Evolutionary conservation across 768 basidiomycete genomes (phyloP), one percentile per base, ranked within the genome.

Genomic region (Naganishia vaughanmartiniae): DNA sequence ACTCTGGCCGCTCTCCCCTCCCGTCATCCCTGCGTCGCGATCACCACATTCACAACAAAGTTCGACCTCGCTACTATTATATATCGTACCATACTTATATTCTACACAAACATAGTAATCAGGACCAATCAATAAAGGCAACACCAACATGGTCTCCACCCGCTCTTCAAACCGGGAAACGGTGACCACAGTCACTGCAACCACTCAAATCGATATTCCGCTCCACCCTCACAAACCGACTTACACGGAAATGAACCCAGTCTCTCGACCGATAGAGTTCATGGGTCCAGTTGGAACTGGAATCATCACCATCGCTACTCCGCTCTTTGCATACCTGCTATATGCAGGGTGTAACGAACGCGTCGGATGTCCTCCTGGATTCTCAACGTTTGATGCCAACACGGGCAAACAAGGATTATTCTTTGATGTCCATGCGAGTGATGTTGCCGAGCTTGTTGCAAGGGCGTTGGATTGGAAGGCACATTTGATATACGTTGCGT

Each of bases 381-480:
- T 70, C 21, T 33, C 70, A 1, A 26, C 65, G 17, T 67, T 53
- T 53, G 54, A 67, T 34, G 51, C 36, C 11, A 45, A 33, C 51
- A 54, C 51, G n/a, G 33, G 66, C 33, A 31, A 54, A 54, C 9
- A 58, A 6, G 57, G 57, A 34, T 39, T 58, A 5, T 36, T 74
- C 67, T 45, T 80, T 75, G 78, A 73, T 54, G 19, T 36, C 53
- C 31, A 66, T 75, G 30, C 54, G 51, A 45, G 70, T 67, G 26
- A 66, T 72, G 24, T 69, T 28, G 19, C 14, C 24, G 39, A 60
- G 17, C 30, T 70, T 12, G 55, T 69, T 89, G 84, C 83, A 54
- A 80, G 83, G 24, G 85, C 96, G 1, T 96, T 91, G 89, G 93
- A 97, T 76, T 86, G 87, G 0, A 83, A 94, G 69, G 93, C 93